Conservation (phyloP, 202 grass and related monocot genomes). For the Zoysia matrella region DNA sequence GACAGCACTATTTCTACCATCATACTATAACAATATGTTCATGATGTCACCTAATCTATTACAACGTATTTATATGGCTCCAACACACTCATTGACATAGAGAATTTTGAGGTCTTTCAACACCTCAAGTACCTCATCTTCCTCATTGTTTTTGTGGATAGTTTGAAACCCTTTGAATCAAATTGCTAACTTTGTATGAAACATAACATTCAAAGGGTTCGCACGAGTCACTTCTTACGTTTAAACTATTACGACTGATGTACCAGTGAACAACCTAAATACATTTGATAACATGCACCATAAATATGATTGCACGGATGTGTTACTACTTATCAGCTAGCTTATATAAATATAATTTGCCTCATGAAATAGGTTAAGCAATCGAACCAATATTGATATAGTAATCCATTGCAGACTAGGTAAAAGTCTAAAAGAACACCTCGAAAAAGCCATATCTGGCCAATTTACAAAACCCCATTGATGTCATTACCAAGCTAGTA, state of each 20-base stretch:
- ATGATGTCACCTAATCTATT: not conserved
- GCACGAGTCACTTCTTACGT: not conserved
- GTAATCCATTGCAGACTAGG: no score
- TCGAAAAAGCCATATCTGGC: no score
- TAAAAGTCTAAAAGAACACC: no score
- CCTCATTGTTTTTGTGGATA: not conserved
- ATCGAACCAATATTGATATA: no score
- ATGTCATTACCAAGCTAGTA: no score
- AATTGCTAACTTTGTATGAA: not conserved
- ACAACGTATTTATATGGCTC: not conserved
- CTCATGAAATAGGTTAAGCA: not conserved
- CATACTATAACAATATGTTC: not conserved
- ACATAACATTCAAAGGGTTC: not conserved
- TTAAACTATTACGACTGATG: not conserved
- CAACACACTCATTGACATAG: not conserved
- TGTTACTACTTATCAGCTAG: not conserved
- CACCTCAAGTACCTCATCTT: not conserved
- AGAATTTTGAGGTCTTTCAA: not conserved
- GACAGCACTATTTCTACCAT: not conserved
- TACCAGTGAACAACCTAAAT: not conserved
- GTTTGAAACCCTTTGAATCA: not conserved
- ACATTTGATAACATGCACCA: not conserved
- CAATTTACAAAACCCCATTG: no score
- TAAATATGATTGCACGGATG: not conserved
- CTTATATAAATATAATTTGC: not conserved